Percentiles rank a stretch among this genome's conserved stretches.
Evolutionary conservation across 345 rosid genomes (phyloP).

Genomic region (Boechera divaricarpa): DNA sequence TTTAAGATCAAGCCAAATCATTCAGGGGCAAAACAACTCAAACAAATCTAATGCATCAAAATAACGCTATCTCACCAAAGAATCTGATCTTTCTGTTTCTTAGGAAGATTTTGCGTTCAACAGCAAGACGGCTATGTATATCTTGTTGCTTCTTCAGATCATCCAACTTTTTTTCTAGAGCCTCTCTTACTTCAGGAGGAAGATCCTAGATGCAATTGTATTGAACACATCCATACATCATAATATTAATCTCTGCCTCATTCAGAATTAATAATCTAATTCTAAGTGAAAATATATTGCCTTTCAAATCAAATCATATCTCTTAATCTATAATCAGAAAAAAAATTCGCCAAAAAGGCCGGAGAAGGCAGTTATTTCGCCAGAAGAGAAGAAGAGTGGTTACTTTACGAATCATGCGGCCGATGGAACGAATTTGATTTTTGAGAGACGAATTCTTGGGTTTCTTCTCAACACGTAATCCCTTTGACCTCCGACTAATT

Average conservation of each 20-base stretch:
- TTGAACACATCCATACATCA: constrained; percentile 15
- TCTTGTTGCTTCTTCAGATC: constrained; percentile 89
- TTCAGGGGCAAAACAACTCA: background rate
- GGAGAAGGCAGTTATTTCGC: background rate
- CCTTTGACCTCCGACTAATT: constrained; percentile 66
- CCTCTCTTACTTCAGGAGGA: constrained; percentile 72
- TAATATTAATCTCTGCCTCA: background rate
- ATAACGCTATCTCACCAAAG: constrained; percentile 60
- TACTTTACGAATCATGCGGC: constrained; percentile 32
- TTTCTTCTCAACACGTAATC: constrained; percentile 67
- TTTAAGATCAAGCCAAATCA: background rate
- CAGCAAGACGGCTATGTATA: constrained; percentile 77
- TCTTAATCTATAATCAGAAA: background rate
- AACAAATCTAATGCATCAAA: background rate
- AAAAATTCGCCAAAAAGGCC: background rate
- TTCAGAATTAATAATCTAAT: background rate
- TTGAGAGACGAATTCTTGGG: constrained; percentile 69
- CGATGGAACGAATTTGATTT: constrained; percentile 55
- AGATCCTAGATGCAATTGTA: constrained; percentile 54
- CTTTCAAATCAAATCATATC: constrained; percentile 17
- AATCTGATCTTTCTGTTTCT: constrained; percentile 88
- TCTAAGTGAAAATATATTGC: background rate
- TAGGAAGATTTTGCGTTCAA: constrained; percentile 84
- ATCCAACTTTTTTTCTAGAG: constrained; percentile 70
- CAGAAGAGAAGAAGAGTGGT: background rate